These are phyloP conservation scores for Pichia gijzeniarum DNA, from an alignment of 805 yeast species.

Conservation along the genomic window DNA sequence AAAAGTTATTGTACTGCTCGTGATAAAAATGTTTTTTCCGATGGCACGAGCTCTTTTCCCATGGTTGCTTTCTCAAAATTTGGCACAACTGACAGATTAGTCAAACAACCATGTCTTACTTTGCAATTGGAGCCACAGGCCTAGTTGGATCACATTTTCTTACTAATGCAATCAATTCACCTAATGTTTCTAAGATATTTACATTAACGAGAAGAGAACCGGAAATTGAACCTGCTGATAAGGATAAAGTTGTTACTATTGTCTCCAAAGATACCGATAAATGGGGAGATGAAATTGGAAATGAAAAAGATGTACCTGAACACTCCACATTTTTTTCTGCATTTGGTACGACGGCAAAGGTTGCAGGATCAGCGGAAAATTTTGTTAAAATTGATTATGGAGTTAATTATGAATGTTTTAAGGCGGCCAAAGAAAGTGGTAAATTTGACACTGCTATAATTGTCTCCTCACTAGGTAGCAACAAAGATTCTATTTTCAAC, in stretches of 20 bases:
- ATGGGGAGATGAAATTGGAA: constrained; percentile 40
- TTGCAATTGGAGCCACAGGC: constrained; percentile 72
- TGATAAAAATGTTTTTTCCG: too few relatives aligned
- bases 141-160: constrained; percentile 60
- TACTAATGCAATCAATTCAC: constrained; percentile 34
- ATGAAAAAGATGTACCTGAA: constrained; percentile 23
- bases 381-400: constrained; percentile 73
- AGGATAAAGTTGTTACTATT: constrained; percentile 28
- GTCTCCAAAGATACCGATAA: constrained; percentile 40
- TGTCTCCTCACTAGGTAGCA: constrained; percentile 64
- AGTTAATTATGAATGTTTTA: constrained; percentile 59
- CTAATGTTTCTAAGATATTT: constrained; percentile 34
- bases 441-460: constrained; percentile 56
- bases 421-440: constrained; percentile 66
- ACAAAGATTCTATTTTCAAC: constrained; percentile 46
- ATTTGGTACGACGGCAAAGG: constrained; percentile 68
- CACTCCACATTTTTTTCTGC: constrained; percentile 50
- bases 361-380: constrained; percentile 66
- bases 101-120: constrained; percentile 13
- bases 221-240: constrained; percentile 1
- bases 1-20: too few relatives aligned
- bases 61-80: too few relatives aligned
- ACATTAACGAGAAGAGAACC: constrained; percentile 48
- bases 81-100: too few relatives aligned
- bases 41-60: too few relatives aligned